Percentiles rank a stretch among this genome's conserved stretches.
These are phyloP conservation scores for Eucalyptus pumila DNA, from an alignment of 345 rosid genomes.

Conservation along the genomic window DNA sequence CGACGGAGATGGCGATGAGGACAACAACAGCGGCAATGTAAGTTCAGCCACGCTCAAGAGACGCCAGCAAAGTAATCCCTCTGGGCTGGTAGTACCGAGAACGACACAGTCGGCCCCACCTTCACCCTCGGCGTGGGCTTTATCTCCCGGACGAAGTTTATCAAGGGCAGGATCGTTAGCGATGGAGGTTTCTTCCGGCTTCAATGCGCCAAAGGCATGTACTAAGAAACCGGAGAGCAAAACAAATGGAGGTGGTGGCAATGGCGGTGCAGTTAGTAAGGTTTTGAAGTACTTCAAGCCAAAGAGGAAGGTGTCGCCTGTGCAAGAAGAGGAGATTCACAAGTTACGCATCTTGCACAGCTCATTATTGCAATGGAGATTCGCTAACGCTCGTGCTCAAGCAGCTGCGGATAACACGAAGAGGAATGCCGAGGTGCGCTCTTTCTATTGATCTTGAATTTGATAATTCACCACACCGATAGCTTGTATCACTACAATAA, in stretches of 20 bases:
- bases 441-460: neutral
- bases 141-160: constrained; percentile 53
- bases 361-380: constrained; percentile 52
- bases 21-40: neutral
- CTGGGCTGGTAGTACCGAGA: neutral
- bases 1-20: neutral
- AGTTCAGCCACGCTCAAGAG: constrained; percentile 3
- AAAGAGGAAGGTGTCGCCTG: constrained; percentile 49
- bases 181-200: constrained; percentile 10
- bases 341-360: constrained; percentile 26
- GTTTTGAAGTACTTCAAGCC: constrained; percentile 61
- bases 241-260: neutral
- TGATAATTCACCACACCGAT: accelerated
- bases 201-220: neutral
- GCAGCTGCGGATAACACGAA: constrained; percentile 19
- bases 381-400: constrained; percentile 44
- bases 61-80: constrained; percentile 3
- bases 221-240: neutral
- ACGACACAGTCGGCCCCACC: constrained; percentile 9
- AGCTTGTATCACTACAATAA: neutral
- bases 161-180: neutral
- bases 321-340: constrained; percentile 41
- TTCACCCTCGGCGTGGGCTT: constrained; percentile 72
- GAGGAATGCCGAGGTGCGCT: constrained; percentile 28
- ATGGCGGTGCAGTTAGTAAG: constrained; percentile 36